A percentile compares a stretch with the other conserved stretches of the same genome.
phyloP scores from a whole-genome alignment of 2,329 filamentous ascomycete species.

The Neofusicoccum sp. region DNA sequence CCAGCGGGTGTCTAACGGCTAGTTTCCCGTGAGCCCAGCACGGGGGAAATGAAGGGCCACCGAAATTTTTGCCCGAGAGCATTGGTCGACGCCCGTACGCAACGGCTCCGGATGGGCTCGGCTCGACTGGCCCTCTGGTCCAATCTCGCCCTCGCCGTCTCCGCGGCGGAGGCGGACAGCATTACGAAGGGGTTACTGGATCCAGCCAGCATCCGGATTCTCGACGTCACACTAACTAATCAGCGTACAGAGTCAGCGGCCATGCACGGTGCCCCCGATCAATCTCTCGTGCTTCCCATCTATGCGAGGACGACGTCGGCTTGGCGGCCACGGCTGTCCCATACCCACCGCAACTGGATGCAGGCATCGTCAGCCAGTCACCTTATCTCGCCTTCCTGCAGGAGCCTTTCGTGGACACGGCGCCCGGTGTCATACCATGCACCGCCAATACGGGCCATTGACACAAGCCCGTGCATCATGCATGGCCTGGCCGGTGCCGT shows the following conservation, averaged over 20 bases:
- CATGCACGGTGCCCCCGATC: slow-evolving; percentile 17
- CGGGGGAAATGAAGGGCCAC: slow-evolving; percentile 11
- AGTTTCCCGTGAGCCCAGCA: slow-evolving; percentile 12
- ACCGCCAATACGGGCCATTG: slow-evolving; percentile 35
- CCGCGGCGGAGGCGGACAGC: slow-evolving; percentile 8
- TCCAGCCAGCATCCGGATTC: slow-evolving; percentile 18
- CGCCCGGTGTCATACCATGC: slow-evolving; percentile 36
- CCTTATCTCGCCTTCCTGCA: slow-evolving; percentile 48
- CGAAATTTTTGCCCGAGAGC: slow-evolving; percentile 19
- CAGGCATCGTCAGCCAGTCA: slow-evolving; percentile 46
- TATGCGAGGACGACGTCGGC: slow-evolving; percentile 17
- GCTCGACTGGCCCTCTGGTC: slow-evolving; percentile 15
- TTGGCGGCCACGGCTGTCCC: slow-evolving; percentile 18
- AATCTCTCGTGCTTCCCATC: slow-evolving; percentile 18
- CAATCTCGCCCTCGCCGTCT: slow-evolving; percentile 9
- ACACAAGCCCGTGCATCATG: slow-evolving; percentile 38
- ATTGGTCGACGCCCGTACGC: slow-evolving; percentile 27
- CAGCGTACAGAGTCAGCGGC: slow-evolving; percentile 16
- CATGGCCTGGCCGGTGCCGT: slow-evolving; percentile 33
- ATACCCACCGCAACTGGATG: slow-evolving; percentile 29
- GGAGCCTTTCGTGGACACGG: slow-evolving; percentile 32
- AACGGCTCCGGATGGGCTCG: slow-evolving; percentile 18
- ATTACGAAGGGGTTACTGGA: slow-evolving; percentile 19
- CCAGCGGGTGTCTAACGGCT: slow-evolving; percentile 12
- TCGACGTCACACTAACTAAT: slow-evolving; percentile 20